These are phyloP conservation scores for Tetrapisispora fleetii DNA, from an alignment of 805 yeast genomes.

Conservation along the genomic window DNA sequence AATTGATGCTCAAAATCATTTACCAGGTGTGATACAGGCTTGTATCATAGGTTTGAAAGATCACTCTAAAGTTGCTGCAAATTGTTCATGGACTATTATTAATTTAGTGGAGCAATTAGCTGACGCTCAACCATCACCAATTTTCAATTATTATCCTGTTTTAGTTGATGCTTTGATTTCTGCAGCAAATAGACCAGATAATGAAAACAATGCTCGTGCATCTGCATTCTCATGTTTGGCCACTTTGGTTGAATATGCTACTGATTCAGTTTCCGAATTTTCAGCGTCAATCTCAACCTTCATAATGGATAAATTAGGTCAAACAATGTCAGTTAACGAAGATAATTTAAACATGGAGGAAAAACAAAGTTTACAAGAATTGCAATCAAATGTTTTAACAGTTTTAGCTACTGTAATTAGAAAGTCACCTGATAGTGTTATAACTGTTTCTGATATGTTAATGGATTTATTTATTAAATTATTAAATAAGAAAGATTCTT, in stretches of 20 bases:
- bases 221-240: conserved; percentile 95
- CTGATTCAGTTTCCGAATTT: conserved; percentile 56
- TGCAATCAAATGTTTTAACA: conserved; percentile 72
- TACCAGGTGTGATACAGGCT: conserved; percentile 66
- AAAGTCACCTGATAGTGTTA: conserved; percentile 59
- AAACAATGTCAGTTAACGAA: conserved; percentile 50
- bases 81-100: conserved; percentile 95
- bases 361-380: conserved; percentile 70
- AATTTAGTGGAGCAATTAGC: conserved; percentile 78
- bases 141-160: conserved; percentile 64
- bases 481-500: conserved; percentile 52
- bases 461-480: conserved; percentile 76
- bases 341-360: conserved; percentile 61
- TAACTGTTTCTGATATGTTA: conserved; percentile 64
- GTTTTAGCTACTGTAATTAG: conserved; percentile 76
- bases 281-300: conserved; percentile 69
- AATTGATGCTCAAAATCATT: conserved; percentile 51
- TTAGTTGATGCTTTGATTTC: conserved; percentile 62
- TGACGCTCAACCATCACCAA: conserved; percentile 39
- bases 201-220: conserved; percentile 81
- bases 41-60: conserved; percentile 74
- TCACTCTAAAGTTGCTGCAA: conserved; percentile 89
- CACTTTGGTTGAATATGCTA: conserved; percentile 65
- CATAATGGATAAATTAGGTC: conserved; percentile 60
- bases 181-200: conserved; percentile 63